Evolutionary conservation across 192 early-diverging fungal genomes (phyloP).

Genomic region (Podila clonocystis): DNA sequence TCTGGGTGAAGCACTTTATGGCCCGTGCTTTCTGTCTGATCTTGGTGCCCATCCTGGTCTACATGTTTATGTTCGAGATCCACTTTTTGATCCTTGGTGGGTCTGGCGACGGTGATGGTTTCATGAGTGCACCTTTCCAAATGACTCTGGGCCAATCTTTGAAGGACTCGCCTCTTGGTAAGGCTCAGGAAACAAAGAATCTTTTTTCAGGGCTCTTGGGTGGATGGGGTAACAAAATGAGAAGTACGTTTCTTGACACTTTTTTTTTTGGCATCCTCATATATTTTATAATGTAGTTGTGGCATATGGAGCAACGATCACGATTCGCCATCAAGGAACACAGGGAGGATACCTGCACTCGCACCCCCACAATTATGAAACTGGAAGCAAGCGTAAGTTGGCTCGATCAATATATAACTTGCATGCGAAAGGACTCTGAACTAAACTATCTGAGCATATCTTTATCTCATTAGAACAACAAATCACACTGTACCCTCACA

Average conservation of each 20-base stretch:
- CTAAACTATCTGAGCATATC: not conserved
- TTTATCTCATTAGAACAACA: conserved; percentile 51
- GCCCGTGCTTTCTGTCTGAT: conserved; percentile 90
- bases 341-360: conserved; percentile 84
- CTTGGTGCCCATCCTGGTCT: conserved; percentile 78
- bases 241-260: not conserved
- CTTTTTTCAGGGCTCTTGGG: not conserved
- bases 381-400: conserved; percentile 78
- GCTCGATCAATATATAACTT: not conserved
- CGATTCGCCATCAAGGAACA: conserved; percentile 74
- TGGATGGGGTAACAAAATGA: not conserved
- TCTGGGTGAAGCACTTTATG: conserved; percentile 75
- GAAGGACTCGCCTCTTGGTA: conserved; percentile 50
- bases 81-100: conserved; percentile 85
- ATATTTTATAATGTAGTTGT: conserved; percentile 57
- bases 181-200: not conserved
- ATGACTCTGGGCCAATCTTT: conserved; percentile 79
- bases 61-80: conserved; percentile 87
- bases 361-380: conserved; percentile 69
- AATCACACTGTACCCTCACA: conserved; percentile 56
- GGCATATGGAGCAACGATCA: conserved; percentile 68
- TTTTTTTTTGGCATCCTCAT: not conserved
- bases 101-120: conserved; percentile 88
- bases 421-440: no score
- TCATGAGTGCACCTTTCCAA: conserved; percentile 93